Base-by-base conservation (phyloP, 768 basidiomycete genomes). In the Pisolithus marmoratus region DNA sequence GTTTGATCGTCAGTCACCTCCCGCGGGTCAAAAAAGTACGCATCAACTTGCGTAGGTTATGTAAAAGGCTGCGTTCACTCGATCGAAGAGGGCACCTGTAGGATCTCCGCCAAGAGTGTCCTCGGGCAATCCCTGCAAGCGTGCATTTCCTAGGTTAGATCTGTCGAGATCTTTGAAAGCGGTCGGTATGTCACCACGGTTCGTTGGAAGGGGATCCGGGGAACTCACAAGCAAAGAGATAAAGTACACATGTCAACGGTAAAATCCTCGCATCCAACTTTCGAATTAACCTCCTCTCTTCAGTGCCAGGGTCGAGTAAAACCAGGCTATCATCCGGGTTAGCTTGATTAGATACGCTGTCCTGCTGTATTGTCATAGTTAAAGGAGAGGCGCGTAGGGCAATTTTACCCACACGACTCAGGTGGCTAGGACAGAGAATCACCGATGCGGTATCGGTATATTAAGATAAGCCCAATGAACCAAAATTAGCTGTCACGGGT, bases 111-210 rank as follows among this genome's bases (percentile, higher is more conserved):
- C 75, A 12, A 90, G 78, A 12, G 73, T 69, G 54, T 90, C 85
- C 37, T 79, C 63, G 3, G 83, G 77, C 12, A 91, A 68, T 11
- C 85, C 83, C 68, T 85, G 85, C 37, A 90, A 70, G 47, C 87
- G 78, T 44, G 89, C 89, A 62, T 91, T 90, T 15, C 88, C 89
- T 38, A 90, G 62, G 62, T 90, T 90, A 0, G 84, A 82, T 49
- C 90, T 79, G 64, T 91, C 89, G 46, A 92, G 73, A 63, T 83
- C 67, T 70, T 36, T 41, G 26, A 46, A 34, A 49, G 19, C 15
- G 38, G n/a, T 36, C 17, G 38, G 17, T 31, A 8, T 15, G 47
- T 51, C 42, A 51, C 41, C 45, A 29, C 22, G 26, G 12, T 48
- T n/a, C 11, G 19, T n/a, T 15, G 34, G 19, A 4, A 19, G 9